These are phyloP conservation scores for Metschnikowia proteae DNA, from an alignment of 805 yeast genomes.

Conservation along the genomic window DNA sequence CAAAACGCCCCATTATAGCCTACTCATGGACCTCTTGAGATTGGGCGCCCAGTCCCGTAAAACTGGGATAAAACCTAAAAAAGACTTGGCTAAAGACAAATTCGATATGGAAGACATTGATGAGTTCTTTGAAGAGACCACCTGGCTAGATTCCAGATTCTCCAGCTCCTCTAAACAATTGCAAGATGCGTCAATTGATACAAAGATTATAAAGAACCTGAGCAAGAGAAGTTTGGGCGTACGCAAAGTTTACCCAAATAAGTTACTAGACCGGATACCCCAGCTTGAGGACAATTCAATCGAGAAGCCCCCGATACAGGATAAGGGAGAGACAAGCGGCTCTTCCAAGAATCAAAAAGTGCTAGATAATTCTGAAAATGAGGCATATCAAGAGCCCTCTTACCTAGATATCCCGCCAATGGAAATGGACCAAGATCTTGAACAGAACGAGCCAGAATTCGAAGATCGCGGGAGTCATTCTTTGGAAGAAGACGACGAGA, in stretches of 20 bases:
- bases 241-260: background rate
- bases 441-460: background rate
- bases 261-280: slow-evolving; percentile 1
- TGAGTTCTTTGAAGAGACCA: slow-evolving; percentile 56
- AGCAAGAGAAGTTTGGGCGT: slow-evolving; percentile 1
- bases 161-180: background rate
- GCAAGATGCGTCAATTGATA: background rate
- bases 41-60: slow-evolving; percentile 64
- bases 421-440: slow-evolving; percentile 3
- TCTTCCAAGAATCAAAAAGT: background rate
- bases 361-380: background rate
- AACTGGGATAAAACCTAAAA: slow-evolving; percentile 53
- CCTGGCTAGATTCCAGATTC: slow-evolving; percentile 3
- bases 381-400: background rate
- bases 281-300: background rate
- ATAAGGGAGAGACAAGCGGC: background rate
- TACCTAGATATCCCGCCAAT: background rate
- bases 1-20: background rate
- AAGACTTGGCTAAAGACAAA: slow-evolving; percentile 48
- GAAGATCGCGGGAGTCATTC: background rate
- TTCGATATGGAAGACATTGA: slow-evolving; percentile 66
- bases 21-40: slow-evolving; percentile 37
- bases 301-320: background rate
- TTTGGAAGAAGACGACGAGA: background rate
- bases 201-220: background rate